Base-by-base conservation (phyloP, 2,329 filamentous ascomycete species). In the Septoria linicola region DNA sequence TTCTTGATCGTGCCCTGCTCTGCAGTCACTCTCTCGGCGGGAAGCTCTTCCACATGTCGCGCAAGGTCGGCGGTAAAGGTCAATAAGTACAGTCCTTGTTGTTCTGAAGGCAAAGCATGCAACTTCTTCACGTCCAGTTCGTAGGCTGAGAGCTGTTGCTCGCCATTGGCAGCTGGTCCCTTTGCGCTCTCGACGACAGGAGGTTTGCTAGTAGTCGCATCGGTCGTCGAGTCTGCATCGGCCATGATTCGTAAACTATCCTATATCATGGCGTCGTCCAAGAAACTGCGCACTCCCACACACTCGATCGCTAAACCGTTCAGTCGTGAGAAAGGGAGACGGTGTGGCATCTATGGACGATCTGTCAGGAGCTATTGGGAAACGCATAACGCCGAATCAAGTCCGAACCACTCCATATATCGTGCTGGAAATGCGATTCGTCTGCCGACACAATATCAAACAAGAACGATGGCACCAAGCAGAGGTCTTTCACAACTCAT, bases 1-100 rank as follows among this genome's bases (percentile, higher is more conserved):
- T 88, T 91, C 73, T 96, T 96, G 63, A 99, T 79, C 68, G 89
- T 88, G 63, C 90, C 84, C 71, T 99, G 93, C 73, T 96, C 88
- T 10, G 88, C 82, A 17, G 88, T 92, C 60, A 91, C 87, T 66
- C 88, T 87, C 61, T 96, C 89, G 55, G 83, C 78, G 46, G 83
- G 81, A 40, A 97, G 80, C 13, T 76, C 76, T 47, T 84, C 78
- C 37, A 95, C 87, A 77, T 96, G 88, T 61, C 86, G 87, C 57
- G 84, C 85, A 49, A 99, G 79, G 54, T 87, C 83, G 21, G 90
- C 87, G 30, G 91, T 87, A 68, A 95, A 96, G 20, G 85, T 95
- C 54, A 99, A 79, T 57, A 99, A 81, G 70, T 93, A 95, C 10
- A 99, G 82, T 65, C 96, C 91, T 72, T 99, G 93, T 70, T 99